A percentile compares a stretch with the other conserved stretches of the same genome.
phyloP scores from a whole-genome alignment of 306 rosid genomes.

The Sesbania bispinosa region DNA sequence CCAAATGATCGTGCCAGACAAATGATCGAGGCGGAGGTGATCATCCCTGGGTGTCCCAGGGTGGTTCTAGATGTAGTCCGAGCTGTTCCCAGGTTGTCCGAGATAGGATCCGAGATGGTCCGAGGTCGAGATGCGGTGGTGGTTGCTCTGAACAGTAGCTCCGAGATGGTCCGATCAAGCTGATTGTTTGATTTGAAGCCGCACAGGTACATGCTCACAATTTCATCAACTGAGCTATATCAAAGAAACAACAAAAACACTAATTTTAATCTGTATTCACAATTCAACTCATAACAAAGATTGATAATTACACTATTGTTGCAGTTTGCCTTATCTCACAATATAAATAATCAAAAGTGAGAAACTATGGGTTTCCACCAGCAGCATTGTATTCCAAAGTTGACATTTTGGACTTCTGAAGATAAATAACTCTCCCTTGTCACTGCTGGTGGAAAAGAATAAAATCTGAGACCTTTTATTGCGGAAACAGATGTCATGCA shows the following conservation, averaged over 20 bases:
- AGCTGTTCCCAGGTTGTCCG: too few species aligned
- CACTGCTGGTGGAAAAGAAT: not conserved
- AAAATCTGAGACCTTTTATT: not conserved
- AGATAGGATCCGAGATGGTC: too few species aligned
- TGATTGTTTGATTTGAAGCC: not conserved
- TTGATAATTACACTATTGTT: not conserved
- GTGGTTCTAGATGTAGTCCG: too few species aligned
- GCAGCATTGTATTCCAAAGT: not conserved
- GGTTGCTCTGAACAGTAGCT: too few species aligned
- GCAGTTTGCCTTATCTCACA: not conserved
- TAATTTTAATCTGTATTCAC: not conserved
- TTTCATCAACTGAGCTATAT: not conserved
- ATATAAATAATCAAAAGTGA: not conserved
- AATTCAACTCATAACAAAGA: conserved; percentile 1
- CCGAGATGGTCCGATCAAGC: too few species aligned
- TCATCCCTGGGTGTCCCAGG: too few species aligned
- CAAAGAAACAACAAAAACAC: not conserved
- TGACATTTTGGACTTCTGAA: not conserved
- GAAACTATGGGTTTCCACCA: not conserved
- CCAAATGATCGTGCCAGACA: too few species aligned
- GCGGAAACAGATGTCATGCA: not conserved
- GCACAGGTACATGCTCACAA: not conserved
- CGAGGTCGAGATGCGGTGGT: too few species aligned
- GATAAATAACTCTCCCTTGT: not conserved
- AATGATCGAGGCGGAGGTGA: too few species aligned